A percentile compares a stretch with the other conserved stretches of the same genome.
Evolutionary conservation across 441 rosid genomes (phyloP).

Genomic region (Pelargonium fulgidum): DNA sequence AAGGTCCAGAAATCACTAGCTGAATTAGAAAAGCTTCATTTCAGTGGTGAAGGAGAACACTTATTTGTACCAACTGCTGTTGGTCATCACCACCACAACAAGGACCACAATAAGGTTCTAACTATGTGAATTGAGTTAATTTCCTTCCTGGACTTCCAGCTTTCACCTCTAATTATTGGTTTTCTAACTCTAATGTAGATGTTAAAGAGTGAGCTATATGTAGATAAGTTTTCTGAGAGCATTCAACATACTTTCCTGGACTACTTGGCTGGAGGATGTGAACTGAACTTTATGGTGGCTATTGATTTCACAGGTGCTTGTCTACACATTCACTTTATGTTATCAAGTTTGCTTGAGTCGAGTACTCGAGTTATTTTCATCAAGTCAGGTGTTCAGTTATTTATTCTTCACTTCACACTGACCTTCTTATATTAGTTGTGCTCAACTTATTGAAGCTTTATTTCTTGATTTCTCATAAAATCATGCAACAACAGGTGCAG

Average conservation of each 20-base stretch:
- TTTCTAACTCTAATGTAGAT: conserved; percentile 31
- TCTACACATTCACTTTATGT: conserved; percentile 10
- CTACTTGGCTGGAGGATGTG: conserved; percentile 72
- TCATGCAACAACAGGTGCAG: background rate
- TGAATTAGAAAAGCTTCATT: conserved; percentile 65
- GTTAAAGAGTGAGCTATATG: conserved; percentile 62
- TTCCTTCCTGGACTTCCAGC: conserved; percentile 11
- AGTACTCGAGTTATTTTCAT: background rate
- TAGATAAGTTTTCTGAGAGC: conserved; percentile 64
- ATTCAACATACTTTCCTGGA: conserved; percentile 69
- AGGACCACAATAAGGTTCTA: conserved; percentile 31
- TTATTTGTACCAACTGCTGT: conserved; percentile 43
- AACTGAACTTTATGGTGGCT: conserved; percentile 92
- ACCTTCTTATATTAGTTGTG: conserved; percentile 11
- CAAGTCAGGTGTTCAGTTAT: too few relatives aligned
- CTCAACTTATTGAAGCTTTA: background rate
- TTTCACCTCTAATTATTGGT: conserved; percentile 4
- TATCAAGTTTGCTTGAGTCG: background rate
- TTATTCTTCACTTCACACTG: background rate
- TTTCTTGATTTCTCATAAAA: background rate
- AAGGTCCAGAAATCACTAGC: conserved; percentile 63
- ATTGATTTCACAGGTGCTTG: conserved; percentile 83
- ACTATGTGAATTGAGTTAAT: conserved; percentile 16
- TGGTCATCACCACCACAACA: conserved; percentile 49
- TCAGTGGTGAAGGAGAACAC: conserved; percentile 41